Evolutionary conservation across 306 rosid genomes (phyloP), one percentile per base, ranked within the genome.

Genomic region (Quercus alba): DNA sequence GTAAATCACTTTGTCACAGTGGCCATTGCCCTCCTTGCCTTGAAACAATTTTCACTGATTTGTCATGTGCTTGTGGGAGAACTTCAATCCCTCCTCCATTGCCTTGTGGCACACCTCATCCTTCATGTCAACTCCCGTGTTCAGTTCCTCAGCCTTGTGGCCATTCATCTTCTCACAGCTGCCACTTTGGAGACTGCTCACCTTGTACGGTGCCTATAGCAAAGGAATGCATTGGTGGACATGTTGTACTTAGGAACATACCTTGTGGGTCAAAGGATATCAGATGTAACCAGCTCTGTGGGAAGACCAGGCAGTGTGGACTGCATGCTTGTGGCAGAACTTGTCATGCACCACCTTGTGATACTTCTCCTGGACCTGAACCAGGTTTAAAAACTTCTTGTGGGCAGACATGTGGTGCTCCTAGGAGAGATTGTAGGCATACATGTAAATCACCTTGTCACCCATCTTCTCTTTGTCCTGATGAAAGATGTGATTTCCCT

Each of bases 21-120:
- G 98, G 98, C 61, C 94, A 94, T 73, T 94, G 98, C 80, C 94
- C 97, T 46, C 93, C 97, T 44, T 92, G 98, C 85, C 97, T 91
- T 30, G 97, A 92, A 81, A 92, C 98, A 76, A 92, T 94, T 68
- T 94, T 94, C 69, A 80, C 91, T n/a, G 97, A 94, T 82, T 80
- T 92, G 87, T 84, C 93, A 41, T 94, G 98, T 81, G 94, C 97
- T 35, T 92, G 98, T 73, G 94, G 97, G 69, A 81, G 85, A 81
- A 94, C 97, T 54, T 92, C 97, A 77, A 83, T 88, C 63, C 97
- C 94, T 77, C 98, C 98, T 82, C 98, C 97, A 2, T 80, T 84
- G 79, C 97, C 97, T 41, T 94, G 98, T 23, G 98, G 98, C 25
- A 94, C 97, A 15, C 92, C 86, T 10, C 81, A 87, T 62, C 98